phyloP scores from a whole-genome alignment of 2,329 filamentous ascomycete genomes.

The Aureobasidium zeae region DNA sequence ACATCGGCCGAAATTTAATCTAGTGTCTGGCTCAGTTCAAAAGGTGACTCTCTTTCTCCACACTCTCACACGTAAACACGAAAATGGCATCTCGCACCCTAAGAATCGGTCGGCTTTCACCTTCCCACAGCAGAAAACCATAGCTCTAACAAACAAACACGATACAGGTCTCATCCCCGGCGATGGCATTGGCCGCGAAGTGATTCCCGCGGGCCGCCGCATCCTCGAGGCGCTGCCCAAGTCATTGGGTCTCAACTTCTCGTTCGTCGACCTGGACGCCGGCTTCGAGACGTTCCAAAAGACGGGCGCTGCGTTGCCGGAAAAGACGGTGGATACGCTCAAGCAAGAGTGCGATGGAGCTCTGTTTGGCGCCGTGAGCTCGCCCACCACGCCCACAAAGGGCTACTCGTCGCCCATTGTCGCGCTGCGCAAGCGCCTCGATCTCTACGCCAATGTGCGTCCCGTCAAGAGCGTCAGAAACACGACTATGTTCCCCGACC shows the following conservation, averaged over 20 bases:
- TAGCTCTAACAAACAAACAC: conserved; percentile 38
- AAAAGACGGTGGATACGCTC: conserved; percentile 81
- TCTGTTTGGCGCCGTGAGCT: conserved; percentile 89
- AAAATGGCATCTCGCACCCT: conserved; percentile 56
- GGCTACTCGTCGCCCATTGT: conserved; percentile 97
- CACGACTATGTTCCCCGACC: conserved; percentile 48
- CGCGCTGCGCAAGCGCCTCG: conserved; percentile 85
- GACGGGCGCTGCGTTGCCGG: conserved; percentile 79
- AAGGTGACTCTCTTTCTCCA: background rate
- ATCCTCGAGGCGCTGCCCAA: conserved; percentile 85
- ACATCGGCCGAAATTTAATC: conserved; percentile 15
- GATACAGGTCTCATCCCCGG: conserved; percentile 85
- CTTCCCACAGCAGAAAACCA: conserved; percentile 2
- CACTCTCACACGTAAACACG: conserved; percentile 9
- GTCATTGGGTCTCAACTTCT: conserved; percentile 89
- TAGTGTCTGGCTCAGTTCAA: background rate
- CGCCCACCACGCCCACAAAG: conserved; percentile 77
- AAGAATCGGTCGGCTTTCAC: conserved; percentile 51
- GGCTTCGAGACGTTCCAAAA: conserved; percentile 90
- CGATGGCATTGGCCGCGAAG: conserved; percentile 96
- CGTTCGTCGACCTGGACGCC: conserved; percentile 84
- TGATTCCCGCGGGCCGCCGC: conserved; percentile 86
- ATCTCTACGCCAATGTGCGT: conserved; percentile 94
- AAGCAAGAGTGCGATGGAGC: conserved; percentile 89
- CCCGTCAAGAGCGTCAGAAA: conserved; percentile 75